These are phyloP conservation scores for Mucuna pruriens DNA, from an alignment of 306 rosid genomes.

Conservation along the genomic window DNA sequence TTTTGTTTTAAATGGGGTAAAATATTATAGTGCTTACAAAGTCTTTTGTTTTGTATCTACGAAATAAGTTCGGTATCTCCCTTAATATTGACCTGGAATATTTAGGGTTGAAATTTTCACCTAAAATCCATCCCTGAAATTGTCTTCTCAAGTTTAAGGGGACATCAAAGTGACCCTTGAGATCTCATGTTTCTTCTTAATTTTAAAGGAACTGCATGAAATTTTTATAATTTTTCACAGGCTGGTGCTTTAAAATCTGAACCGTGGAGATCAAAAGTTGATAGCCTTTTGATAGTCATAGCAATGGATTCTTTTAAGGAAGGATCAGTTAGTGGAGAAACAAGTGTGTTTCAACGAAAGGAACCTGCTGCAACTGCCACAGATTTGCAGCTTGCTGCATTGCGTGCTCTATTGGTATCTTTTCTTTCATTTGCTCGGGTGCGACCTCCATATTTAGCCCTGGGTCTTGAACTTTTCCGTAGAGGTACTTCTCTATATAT, in stretches of 20 bases:
- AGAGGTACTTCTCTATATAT: slow-evolving; percentile 61
- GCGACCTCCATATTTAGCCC: slow-evolving; percentile 68
- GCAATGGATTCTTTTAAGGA: slow-evolving; percentile 62
- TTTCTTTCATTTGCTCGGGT: slow-evolving; percentile 65
- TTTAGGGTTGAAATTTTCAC: background rate
- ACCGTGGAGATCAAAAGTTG: slow-evolving; percentile 68
- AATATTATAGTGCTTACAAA: slow-evolving; percentile 7
- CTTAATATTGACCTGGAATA: background rate
- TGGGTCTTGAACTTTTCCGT: slow-evolving; percentile 85
- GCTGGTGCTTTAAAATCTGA: slow-evolving; percentile 71
- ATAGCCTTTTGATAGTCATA: slow-evolving; percentile 58
- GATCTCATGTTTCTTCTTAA: slow-evolving; percentile 1
- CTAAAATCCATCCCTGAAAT: background rate
- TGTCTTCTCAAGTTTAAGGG: background rate
- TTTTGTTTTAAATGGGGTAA: background rate
- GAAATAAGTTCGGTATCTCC: background rate
- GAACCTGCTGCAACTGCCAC: slow-evolving; percentile 49
- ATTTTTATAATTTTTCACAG: slow-evolving; percentile 48
- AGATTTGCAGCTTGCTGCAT: slow-evolving; percentile 80
- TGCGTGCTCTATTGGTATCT: slow-evolving; percentile 80
- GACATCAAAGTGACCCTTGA: slow-evolving; percentile 4
- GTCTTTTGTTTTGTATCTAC: background rate
- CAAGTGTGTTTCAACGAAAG: slow-evolving; percentile 47
- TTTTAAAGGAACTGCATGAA: background rate
- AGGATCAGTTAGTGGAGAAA: slow-evolving; percentile 54